These are phyloP conservation scores for Berberis vulgaris DNA, from an alignment of 164 flowering plant genomes.

Conservation along the genomic window DNA sequence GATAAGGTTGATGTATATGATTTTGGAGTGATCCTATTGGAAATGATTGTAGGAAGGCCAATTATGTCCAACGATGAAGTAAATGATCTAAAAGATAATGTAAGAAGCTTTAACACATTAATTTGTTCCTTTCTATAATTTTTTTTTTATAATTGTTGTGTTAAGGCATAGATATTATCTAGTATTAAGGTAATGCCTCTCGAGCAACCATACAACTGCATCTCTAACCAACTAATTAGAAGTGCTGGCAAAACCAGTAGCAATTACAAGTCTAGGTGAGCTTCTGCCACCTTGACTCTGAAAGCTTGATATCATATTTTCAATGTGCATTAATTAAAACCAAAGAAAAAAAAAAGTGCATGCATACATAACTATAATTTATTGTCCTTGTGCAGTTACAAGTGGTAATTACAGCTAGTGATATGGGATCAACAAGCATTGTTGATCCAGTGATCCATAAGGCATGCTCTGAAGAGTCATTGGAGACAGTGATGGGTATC, in stretches of 20 bases:
- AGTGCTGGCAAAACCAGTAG: too few species aligned
- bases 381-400: slow-evolving; percentile 35
- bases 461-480: slow-evolving; percentile 51
- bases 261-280: too few species aligned
- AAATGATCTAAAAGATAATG: slow-evolving; percentile 41
- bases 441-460: slow-evolving; percentile 39
- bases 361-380: not conserved
- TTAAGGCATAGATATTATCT: not conserved
- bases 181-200: too few species aligned
- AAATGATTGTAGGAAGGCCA: slow-evolving; percentile 56
- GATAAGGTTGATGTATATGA: slow-evolving; percentile 62
- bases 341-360: too few species aligned
- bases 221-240: too few species aligned
- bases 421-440: slow-evolving; percentile 34
- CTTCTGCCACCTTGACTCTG: too few species aligned
- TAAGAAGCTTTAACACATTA: slow-evolving; percentile 12
- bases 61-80: slow-evolving; percentile 41
- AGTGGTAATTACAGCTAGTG: slow-evolving; percentile 33
- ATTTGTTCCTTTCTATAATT: not conserved
- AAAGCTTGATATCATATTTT: too few species aligned
- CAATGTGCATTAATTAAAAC: too few species aligned
- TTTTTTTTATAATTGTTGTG: not conserved
- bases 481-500: slow-evolving; percentile 70
- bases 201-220: too few species aligned
- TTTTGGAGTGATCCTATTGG: slow-evolving; percentile 79